These are phyloP conservation scores for Lignosus rhinocerotis DNA, from an alignment of 1,284 basidiomycete genomes.

Conservation along the genomic window DNA sequence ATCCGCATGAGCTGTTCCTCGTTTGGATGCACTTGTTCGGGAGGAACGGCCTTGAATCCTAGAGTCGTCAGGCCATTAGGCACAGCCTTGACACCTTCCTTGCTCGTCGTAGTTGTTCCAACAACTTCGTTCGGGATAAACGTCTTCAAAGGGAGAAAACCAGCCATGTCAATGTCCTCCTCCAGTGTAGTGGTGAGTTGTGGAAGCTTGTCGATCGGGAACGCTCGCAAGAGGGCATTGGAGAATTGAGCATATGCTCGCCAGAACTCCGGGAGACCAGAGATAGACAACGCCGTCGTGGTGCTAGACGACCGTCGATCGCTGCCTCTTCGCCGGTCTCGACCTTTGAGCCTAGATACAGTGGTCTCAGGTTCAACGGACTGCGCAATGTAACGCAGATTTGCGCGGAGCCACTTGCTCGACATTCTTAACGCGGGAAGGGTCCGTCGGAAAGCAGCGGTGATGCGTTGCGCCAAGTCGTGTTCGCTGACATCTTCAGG, in stretches of 20 bases:
- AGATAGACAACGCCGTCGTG: constrained; percentile 17
- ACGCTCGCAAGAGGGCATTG: constrained; percentile 61
- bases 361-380: constrained; percentile 35
- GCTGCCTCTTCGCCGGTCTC: constrained; percentile 15
- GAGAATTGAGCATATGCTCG: constrained; percentile 69
- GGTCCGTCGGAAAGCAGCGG: constrained; percentile 82
- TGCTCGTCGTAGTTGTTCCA: constrained; percentile 29
- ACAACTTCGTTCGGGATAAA: constrained; percentile 41
- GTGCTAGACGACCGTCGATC: constrained; percentile 12
- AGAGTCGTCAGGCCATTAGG: constrained; percentile 3
- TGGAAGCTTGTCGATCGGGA: constrained; percentile 73
- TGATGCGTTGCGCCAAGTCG: constrained; percentile 80
- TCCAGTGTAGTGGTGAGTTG: constrained; percentile 70
- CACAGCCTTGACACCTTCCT: constrained; percentile 13
- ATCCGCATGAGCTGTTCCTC: constrained; percentile 95
- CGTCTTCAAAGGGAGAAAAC: constrained; percentile 81
- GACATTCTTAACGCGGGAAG: constrained; percentile 87
- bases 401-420: constrained; percentile 86
- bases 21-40: constrained; percentile 83
- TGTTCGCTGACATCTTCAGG: constrained; percentile 54
- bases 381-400: constrained; percentile 70
- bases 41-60: constrained; percentile 15
- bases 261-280: constrained; percentile 67
- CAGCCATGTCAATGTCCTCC: constrained; percentile 89
- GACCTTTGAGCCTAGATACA: constrained; percentile 19